Base-by-base conservation (phyloP, 441 rosid genomes). In the Capsella rubella region DNA sequence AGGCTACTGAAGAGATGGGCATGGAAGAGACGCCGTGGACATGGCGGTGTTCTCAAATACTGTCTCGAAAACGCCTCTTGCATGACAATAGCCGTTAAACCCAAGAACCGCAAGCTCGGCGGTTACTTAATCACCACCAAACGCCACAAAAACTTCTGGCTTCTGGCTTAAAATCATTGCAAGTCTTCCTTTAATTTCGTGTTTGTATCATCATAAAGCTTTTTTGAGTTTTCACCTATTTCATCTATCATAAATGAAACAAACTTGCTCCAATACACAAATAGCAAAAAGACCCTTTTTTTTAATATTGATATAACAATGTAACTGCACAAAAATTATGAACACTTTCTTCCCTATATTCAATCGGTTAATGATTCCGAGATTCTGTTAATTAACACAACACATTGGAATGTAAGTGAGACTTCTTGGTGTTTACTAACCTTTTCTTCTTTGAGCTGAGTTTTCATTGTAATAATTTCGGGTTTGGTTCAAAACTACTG, bases 111-210 rank as follows among this genome's bases (percentile, higher is more conserved):
- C 61, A 86, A 84, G 69, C 85, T 85, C 8, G 97, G 97, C 2
- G 97, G 99, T 42, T 92, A 89, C 85, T 84, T 88, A 84, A 94
- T 94, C 78, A 90, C 97, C 68, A 92, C 95, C 50, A 92, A 90
- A 65, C 87, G 94, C 59, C 99, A 89, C 78, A 88, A 87, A 55
- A 90, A 89, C 14, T 94, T 94, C 78, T 92, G 97, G 99, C 97
- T 92, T 55, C 83, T 92, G 40, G 97, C 97, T 78, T 89, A 69
- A 81, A 7, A 15, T 55, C 61, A 56, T 9, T 3, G 0, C 46
- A 69, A 47, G 49, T 39, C 64, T 67, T 51, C 39, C 49, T 18
- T 46, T 63, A 0, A 8, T 47, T 54, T 37, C 46, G 49, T 74
- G 16, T 47, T 69, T 76, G 67, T 39, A 64, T 63, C 45, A 69